Evolutionary conservation across 2,329 filamentous ascomycete genomes (phyloP).

Genomic region (Alternaria novae-zelandiae): DNA sequence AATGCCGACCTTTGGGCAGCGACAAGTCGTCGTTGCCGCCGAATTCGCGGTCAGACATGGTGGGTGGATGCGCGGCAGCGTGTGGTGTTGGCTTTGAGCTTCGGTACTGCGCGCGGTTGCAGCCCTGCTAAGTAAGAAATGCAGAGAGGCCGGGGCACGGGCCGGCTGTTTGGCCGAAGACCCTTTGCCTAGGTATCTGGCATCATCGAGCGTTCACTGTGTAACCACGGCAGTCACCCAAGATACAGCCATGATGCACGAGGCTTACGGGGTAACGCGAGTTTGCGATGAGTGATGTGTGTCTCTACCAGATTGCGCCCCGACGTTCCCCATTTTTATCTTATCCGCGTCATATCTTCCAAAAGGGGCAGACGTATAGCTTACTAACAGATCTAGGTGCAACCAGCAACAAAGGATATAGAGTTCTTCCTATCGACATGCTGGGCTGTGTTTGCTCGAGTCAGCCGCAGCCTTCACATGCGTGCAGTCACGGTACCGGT

Average conservation of each 20-base stretch:
- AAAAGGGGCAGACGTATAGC: background rate
- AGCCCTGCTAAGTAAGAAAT: slow-evolving; percentile 11
- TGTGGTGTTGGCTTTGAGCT: slow-evolving; percentile 13
- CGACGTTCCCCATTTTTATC: slow-evolving; percentile 6
- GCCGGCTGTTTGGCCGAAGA: slow-evolving; percentile 17
- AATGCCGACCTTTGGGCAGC: slow-evolving; percentile 47
- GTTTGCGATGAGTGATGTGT: background rate
- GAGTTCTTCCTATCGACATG: background rate
- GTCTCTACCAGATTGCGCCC: background rate
- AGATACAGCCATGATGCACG: background rate
- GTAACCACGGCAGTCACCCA: background rate
- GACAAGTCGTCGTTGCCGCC: slow-evolving; percentile 53
- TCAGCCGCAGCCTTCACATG: slow-evolving; percentile 9
- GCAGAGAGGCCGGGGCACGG: slow-evolving; percentile 6
- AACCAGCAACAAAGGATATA: background rate
- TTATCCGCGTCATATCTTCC: slow-evolving; percentile 6
- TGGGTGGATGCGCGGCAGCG: slow-evolving; percentile 24
- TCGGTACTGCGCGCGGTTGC: slow-evolving; percentile 2
- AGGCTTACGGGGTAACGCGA: background rate
- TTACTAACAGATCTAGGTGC: background rate
- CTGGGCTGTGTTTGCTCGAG: background rate
- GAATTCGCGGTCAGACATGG: slow-evolving; percentile 53
- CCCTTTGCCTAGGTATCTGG: slow-evolving; percentile 1
- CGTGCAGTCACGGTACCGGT: background rate
- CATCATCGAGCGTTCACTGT: slow-evolving; percentile 1